Evolutionary conservation across 2,329 filamentous ascomycete species (phyloP), one percentile per base, ranked within the genome.

Genomic region (Plenodomus tracheiphilus): DNA sequence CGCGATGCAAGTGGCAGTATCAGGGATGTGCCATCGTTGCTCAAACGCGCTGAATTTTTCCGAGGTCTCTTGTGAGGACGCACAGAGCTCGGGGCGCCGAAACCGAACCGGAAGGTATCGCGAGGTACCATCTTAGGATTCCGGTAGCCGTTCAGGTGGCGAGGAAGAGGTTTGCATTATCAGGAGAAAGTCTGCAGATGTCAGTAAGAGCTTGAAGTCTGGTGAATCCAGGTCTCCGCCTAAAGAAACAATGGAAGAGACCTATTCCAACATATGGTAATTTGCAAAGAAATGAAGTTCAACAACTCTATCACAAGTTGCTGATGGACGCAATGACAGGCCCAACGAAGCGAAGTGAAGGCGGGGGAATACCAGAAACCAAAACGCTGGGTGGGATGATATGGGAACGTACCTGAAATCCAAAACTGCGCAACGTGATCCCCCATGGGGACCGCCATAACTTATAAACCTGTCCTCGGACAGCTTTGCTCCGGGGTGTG

Each of bases 1-100:
- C 34, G 60, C 59, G 60, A 59, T 54, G 44, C 45, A 32, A n/a
- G 39, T 43, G 44, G 47, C 40, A 46, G 19, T 37, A 49, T 47
- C 41, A 36, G 25, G 43, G 21, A 17, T 30, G 35, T 49, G 49
- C 46, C 46, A 44, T 46, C 42, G 32, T 28, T 37, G 35, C 21
- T 32, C 42, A 35, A 9, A 34, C n/a, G 22, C 16, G 43, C 41
- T 45, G 49, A 46, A 42, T 50, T 47, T 43, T 41, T 19, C 17
- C 13, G 19, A 4, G 19, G 42, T 46, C 54, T 46, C 53, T 40
- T 53, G 35, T 58, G 43, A 49, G 28, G 21, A 43, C 52, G 46
- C 50, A 35, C 47, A 22, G 51, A 43, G 47, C 51, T 59, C 54
- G 56, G 52, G 40, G 18, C 15, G 32, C 48, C 45, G 45, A 48